phyloP scores from a whole-genome alignment of 2,329 filamentous ascomycete genomes.

The Diaporthe aspalathi region DNA sequence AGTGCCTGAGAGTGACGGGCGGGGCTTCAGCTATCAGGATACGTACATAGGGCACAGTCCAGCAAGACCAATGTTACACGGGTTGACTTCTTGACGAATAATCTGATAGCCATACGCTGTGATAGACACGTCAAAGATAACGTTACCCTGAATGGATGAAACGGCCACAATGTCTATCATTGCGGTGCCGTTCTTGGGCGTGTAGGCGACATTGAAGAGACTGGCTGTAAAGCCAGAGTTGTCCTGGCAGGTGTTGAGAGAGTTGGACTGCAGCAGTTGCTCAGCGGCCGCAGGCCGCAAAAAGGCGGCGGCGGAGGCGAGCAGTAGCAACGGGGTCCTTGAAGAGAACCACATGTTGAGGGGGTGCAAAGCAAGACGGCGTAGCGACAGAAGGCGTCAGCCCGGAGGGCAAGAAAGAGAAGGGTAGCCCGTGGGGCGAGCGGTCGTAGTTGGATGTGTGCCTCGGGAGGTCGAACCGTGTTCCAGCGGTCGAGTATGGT shows the following conservation, averaged over 20 bases:
- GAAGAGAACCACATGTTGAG: constrained; percentile 60
- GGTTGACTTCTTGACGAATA: constrained; percentile 75
- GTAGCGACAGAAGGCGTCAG: constrained; percentile 5
- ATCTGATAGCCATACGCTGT: constrained; percentile 86
- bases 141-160: constrained; percentile 84
- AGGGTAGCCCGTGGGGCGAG: constrained; percentile 24
- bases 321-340: constrained; percentile 57
- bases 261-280: constrained; percentile 81
- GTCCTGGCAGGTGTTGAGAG: constrained; percentile 85
- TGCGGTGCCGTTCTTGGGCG: constrained; percentile 78
- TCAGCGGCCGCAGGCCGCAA: constrained; percentile 66
- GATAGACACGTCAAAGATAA: constrained; percentile 80
- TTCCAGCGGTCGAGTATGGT: constrained; percentile 29
- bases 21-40: background rate
- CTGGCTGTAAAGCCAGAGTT: constrained; percentile 89
- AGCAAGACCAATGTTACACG: constrained; percentile 75
- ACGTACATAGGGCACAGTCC: constrained; percentile 88
- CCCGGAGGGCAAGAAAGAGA: constrained; percentile 28
- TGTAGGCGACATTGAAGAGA: constrained; percentile 87
- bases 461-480: constrained; percentile 34
- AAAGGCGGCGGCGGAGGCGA: constrained; percentile 58
- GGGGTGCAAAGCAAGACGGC: constrained; percentile 24
- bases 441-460: constrained; percentile 4
- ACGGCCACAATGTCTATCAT: constrained; percentile 82
- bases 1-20: background rate